Percentiles rank a stretch among this genome's conserved stretches.
phyloP scores from a whole-genome alignment of 73 alveolate species.

The Tetrahymena thermophila region DNA sequence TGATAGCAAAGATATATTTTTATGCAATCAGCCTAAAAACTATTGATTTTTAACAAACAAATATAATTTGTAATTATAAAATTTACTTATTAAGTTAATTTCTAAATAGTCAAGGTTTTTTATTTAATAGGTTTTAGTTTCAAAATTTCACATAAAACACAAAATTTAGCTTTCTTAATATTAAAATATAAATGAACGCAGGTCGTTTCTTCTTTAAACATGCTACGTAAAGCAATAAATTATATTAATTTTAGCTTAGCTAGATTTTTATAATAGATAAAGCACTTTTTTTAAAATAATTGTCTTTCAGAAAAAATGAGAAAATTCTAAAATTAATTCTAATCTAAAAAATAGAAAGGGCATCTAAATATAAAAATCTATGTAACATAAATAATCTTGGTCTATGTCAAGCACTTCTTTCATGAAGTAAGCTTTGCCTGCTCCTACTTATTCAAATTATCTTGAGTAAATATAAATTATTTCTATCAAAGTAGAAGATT shows the following conservation, averaged over 20 bases:
- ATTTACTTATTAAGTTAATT: neutral
- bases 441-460: neutral
- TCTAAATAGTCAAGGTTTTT: neutral
- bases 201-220: neutral
- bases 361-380: neutral
- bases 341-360: neutral
- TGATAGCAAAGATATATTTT: neutral
- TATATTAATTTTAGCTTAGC: neutral
- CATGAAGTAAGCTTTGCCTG: neutral
- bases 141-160: neutral
- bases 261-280: neutral
- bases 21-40: neutral
- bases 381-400: neutral
- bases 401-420: neutral
- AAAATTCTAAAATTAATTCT: neutral
- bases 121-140: neutral
- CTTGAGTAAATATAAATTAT: neutral
- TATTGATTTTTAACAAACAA: no score
- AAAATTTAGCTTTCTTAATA: neutral
- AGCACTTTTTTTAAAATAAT: neutral
- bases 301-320: neutral
- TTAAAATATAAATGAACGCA: neutral
- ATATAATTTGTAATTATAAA: no score
- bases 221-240: neutral
- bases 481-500: neutral